These are phyloP conservation scores for Aspergillus bombycis DNA, from an alignment of 2,329 filamentous ascomycete species.

Conservation along the genomic window DNA sequence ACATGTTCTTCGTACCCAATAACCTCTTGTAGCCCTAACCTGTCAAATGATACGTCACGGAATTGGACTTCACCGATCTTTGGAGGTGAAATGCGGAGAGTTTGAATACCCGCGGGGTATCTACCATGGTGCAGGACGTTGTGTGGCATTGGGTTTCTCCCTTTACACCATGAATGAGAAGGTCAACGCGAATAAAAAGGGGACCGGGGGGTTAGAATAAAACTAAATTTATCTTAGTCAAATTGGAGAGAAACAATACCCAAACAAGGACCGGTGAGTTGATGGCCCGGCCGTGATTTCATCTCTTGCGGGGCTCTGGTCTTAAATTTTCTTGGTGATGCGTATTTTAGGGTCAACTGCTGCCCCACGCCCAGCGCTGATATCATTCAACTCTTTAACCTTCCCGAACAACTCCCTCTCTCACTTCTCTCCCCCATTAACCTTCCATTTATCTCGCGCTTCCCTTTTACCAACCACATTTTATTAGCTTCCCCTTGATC, in stretches of 20 bases:
- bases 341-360: constrained; percentile 3
- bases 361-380: constrained; percentile 13
- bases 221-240: not conserved
- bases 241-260: not conserved
- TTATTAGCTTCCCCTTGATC: constrained; percentile 3
- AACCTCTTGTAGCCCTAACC: not conserved
- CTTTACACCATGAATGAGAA: no score
- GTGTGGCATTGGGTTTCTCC: no score
- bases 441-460: not conserved
- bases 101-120: not conserved
- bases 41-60: not conserved
- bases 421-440: constrained; percentile 14
- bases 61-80: not conserved
- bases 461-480: constrained; percentile 3
- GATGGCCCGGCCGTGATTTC: not conserved
- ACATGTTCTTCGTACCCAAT: not conserved
- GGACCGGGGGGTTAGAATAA: not conserved
- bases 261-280: constrained; percentile 17
- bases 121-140: no score
- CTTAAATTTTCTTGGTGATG: constrained; percentile 10
- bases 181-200: not conserved
- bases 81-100: not conserved
- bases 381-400: not conserved
- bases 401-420: constrained; percentile 1
- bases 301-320: constrained; percentile 4